Conservation (phyloP, 2,329 filamentous ascomycete genomes). For the Beauveria caledonica region DNA sequence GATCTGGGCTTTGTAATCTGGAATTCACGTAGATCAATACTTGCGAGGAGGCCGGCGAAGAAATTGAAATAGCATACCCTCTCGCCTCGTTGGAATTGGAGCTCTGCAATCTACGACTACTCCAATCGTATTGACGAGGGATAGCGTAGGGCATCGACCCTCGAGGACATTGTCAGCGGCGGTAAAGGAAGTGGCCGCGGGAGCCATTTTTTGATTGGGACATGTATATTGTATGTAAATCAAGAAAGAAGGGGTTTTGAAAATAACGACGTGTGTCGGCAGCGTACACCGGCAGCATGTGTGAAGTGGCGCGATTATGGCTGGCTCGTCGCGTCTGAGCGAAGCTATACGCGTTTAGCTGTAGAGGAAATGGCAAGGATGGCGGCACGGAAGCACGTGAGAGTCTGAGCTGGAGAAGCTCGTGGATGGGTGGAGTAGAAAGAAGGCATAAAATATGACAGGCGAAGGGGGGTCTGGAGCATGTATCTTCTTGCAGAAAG, state of each 20-base stretch:
- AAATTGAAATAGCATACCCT: conserved; percentile 32
- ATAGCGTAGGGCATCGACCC: conserved; percentile 20
- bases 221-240: not conserved
- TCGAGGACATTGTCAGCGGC: conserved; percentile 36
- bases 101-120: conserved; percentile 58
- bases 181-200: conserved; percentile 3
- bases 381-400: conserved; percentile 9
- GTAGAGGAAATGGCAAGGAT: not conserved
- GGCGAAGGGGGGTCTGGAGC: not conserved
- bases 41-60: not conserved
- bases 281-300: not conserved
- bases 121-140: conserved; percentile 54
- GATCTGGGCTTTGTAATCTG: conserved; percentile 54
- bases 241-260: not conserved
- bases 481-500: not conserved
- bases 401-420: not conserved
- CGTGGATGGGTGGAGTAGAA: not conserved
- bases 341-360: not conserved
- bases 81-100: conserved; percentile 40
- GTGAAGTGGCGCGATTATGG: not conserved
- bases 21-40: not conserved
- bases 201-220: not conserved
- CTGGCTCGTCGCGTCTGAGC: not conserved
- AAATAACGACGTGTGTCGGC: not conserved
- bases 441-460: not conserved